Evolutionary conservation across 192 early-diverging fungal species (phyloP), one percentile per base, ranked within the genome.

Genomic region (Mortierella antarctica): DNA sequence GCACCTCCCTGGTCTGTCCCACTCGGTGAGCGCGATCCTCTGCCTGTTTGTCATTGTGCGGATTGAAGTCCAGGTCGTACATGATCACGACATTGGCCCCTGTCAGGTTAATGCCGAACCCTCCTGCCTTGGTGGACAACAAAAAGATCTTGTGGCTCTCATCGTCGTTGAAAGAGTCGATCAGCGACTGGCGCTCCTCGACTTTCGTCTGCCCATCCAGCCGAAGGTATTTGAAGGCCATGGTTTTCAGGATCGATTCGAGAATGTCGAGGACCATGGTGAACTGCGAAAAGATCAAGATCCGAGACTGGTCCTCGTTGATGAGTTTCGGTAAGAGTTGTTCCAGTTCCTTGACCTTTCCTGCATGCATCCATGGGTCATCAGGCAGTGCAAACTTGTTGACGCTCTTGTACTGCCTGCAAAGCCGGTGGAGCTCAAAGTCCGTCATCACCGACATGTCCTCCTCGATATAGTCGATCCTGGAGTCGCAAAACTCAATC

Each of bases 381-480:
- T 86, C 82, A 4, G 83, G 65, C 17, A 96, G 79, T 8, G 66
- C 74, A 64, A 79, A 83, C 23, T 62, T 63, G 39, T 71, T 57
- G n/a, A 88, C 81, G 11, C 73, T 74, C 83, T 77, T 79, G 66
- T 87, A 87, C 49, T 87, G 88, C 10, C 57, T 39, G 69, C 93
- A 95, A 4, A 96, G 65, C 18, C 85, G 74, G 74, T 95, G 90
- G 50, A 97, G 78, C 59, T 96, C 93, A 86, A 95, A 96, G 72
- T 97, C 96, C 42, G 86, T 90, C 91, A 96, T 93, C 7, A 94
- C 84, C 15, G 87, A 73, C 95, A 97, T 94, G 63, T 97, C 96
- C 75, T 97, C 95, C 52, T 87, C 83, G 20, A 97, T 87, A 70
- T 91, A 95, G 31, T 92, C 62, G 55, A 88, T 87, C 46, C 89